Evolutionary conservation across 176 grass and related monocot species (phyloP).

Genomic region (Echinochloa phyllopogon): DNA sequence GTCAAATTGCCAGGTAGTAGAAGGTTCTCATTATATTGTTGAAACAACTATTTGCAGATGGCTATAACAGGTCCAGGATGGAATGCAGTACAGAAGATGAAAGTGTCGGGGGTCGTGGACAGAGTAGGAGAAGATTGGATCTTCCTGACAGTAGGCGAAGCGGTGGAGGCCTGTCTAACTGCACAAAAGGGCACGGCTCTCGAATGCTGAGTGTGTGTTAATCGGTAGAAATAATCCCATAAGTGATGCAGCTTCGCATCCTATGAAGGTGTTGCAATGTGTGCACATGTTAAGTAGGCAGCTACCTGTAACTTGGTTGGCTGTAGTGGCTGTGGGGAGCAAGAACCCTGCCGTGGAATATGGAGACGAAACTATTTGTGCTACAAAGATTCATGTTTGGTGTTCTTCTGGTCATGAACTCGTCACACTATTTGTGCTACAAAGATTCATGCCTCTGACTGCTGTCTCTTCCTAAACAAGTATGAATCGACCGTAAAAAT

Average conservation of each 20-base stretch:
- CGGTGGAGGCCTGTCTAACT: constrained; percentile 65
- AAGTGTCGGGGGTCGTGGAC: constrained; percentile 60
- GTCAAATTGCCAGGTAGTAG: neutral
- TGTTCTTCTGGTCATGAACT: neutral
- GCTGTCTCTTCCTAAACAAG: neutral
- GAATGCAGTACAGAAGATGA: constrained; percentile 95
- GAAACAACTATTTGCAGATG: constrained; percentile 53
- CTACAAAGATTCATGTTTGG: neutral
- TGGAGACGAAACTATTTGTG: neutral
- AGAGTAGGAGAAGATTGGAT: constrained; percentile 71
- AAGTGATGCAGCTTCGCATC: constrained; percentile 38
- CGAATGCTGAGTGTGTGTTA: constrained; percentile 14
- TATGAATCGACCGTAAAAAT: neutral
- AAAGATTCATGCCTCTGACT: too few relatives aligned
- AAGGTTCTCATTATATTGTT: neutral
- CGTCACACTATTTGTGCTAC: too few relatives aligned
- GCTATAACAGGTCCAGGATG: constrained; percentile 74
- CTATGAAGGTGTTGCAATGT: constrained; percentile 22
- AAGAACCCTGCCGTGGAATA: neutral
- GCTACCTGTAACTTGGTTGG: neutral
- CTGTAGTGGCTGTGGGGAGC: neutral
- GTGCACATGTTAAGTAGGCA: neutral
- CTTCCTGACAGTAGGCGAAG: constrained; percentile 88
- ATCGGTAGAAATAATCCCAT: constrained; percentile 39
- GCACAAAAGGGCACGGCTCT: constrained; percentile 51